Conservation (phyloP, 306 rosid species). For the Trifolium subterraneum region DNA sequence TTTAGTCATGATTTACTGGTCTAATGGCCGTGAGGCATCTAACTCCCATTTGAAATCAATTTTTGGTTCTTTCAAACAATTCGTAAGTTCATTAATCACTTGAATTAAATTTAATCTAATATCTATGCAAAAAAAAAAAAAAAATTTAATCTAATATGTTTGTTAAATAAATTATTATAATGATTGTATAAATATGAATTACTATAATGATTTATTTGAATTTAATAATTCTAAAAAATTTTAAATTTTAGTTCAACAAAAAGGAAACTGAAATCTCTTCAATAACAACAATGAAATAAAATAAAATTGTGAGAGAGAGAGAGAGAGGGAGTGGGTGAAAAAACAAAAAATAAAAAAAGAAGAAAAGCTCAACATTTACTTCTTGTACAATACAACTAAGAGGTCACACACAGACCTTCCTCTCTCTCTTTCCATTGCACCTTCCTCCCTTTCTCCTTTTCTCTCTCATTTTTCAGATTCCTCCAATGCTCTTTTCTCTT, state of each 20-base stretch:
- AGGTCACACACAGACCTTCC: slow-evolving; percentile 65
- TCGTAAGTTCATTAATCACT: too few species aligned
- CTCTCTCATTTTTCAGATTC: slow-evolving; percentile 89
- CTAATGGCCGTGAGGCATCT: too few species aligned
- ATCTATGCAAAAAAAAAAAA: too few species aligned
- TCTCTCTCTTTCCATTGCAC: slow-evolving; percentile 68
- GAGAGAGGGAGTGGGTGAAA: slow-evolving; percentile 24
- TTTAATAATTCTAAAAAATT: too few species aligned
- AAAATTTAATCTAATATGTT: too few species aligned
- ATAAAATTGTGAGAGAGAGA: not conserved
- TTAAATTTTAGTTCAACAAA: slow-evolving; percentile 1
- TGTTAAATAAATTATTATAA: too few species aligned
- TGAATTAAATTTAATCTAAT: too few species aligned
- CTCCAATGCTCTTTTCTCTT: slow-evolving; percentile 68
- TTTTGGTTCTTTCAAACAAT: too few species aligned
- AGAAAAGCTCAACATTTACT: slow-evolving; percentile 72
- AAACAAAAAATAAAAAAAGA: slow-evolving; percentile 3
- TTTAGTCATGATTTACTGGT: too few species aligned
- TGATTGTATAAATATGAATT: too few species aligned
- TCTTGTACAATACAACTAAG: slow-evolving; percentile 67
- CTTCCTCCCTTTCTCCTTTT: slow-evolving; percentile 69
- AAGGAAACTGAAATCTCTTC: slow-evolving; percentile 42
- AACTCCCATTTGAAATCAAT: too few species aligned
- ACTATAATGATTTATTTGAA: too few species aligned
- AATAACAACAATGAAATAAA: slow-evolving; percentile 38